Base-by-base conservation (phyloP, 1,284 basidiomycete species). In the Cystobasidium pallidum region DNA sequence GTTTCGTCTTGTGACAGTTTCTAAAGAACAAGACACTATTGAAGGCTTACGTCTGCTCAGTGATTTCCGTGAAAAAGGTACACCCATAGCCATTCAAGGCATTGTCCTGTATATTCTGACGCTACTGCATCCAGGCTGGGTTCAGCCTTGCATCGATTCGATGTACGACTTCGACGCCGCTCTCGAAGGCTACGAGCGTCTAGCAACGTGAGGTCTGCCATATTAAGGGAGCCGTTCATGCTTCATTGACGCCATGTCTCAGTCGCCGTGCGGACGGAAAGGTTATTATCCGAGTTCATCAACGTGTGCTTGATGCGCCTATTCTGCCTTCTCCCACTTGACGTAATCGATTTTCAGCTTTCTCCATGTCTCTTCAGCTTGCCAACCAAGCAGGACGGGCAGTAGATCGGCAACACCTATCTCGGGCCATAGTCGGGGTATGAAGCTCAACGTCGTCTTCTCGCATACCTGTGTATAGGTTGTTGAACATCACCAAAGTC, bases 351-450 rank as follows among this genome's bases (percentile, higher is more conserved):
- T 41, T 39, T 71, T 71, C 34, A 71, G n/a, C 11, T 17, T 41
- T 28, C 68, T 41, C 68, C 68, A 71, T 10, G 47, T 41, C 52
- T 71, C 68, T 65, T 75, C 71, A 15, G 75, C 76, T 61, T 96
- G 94, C 82, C 90, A 97, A 61, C 89, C 88, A 21, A 97, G 83
- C 19, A 97, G 80, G 72, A 96, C 88, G 1, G 91, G 91, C 26
- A 94, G 81, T 79, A 96, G 87, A 77, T 99, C 91, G 66, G 87
- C 84, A 4, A 98, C 80, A 1, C 94, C 92, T 80, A 98, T 97
- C 72, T 94, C 89, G 0, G 96, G 96, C 96, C 96, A 99, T 80
- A 90, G 95, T 0, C 87, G 87, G 39, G 88, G 82, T n/a, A 89
- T 86, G 81, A 97, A 95, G 80, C 98, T 92, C n/a, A 99, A 83